Evolutionary conservation across 2,329 filamentous ascomycete genomes (phyloP).

Genomic region (Aureobasidium sp.): DNA sequence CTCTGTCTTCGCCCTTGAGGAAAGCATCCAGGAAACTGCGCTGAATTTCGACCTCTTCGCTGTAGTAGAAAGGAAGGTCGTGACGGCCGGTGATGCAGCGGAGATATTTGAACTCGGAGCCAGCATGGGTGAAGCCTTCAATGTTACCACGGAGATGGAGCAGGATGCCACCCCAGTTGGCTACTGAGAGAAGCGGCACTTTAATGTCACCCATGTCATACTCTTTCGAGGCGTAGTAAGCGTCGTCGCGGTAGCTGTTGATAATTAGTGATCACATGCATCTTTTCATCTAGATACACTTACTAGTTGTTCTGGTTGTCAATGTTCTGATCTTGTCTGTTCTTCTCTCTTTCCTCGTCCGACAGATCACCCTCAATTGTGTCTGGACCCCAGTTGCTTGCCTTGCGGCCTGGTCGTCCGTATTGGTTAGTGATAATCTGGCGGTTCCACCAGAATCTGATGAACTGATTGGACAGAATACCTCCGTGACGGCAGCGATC

Average conservation of each 20-base stretch:
- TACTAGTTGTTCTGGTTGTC: constrained; percentile 34
- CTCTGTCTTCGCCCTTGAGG: constrained; percentile 56
- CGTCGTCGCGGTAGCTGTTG: constrained; percentile 52
- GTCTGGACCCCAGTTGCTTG: constrained; percentile 45
- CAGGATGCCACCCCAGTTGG: constrained; percentile 63
- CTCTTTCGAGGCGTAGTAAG: constrained; percentile 57
- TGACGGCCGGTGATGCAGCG: constrained; percentile 62
- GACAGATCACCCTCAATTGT: constrained; percentile 54
- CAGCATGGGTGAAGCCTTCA: constrained; percentile 55
- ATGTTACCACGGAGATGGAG: constrained; percentile 63
- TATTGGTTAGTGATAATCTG: constrained; percentile 65
- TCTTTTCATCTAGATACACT: constrained; percentile 27
- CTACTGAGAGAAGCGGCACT: constrained; percentile 58
- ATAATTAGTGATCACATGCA: constrained; percentile 29
- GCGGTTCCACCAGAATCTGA: constrained; percentile 60
- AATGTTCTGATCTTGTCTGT: constrained; percentile 33
- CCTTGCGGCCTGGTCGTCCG: constrained; percentile 41
- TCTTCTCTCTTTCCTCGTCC: constrained; percentile 43
- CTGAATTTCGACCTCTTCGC: constrained; percentile 60
- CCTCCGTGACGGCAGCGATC: constrained; percentile 37
- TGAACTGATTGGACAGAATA: constrained; percentile 35
- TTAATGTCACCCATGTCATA: constrained; percentile 58
- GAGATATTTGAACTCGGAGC: constrained; percentile 60
- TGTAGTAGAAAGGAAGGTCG: constrained; percentile 64
- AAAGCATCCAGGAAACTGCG: constrained; percentile 62